Base-by-base conservation (phyloP, 192 early-diverging fungal genomes). In the Dissophora ornata region DNA sequence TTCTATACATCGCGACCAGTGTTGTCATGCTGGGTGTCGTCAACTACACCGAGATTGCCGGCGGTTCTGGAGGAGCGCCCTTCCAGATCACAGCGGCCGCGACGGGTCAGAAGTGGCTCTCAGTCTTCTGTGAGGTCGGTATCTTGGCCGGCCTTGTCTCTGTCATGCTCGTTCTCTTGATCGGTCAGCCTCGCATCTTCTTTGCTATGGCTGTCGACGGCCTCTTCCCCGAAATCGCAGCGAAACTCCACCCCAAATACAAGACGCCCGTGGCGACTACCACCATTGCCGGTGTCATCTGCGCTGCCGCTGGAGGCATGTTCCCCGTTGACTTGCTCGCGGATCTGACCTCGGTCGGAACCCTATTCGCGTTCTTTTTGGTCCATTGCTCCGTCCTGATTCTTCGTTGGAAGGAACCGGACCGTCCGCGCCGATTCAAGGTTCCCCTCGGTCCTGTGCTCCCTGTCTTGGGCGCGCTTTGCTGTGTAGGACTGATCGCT, bases 191-290 rank as follows among this genome's bases (percentile, higher is more conserved):
- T 12, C 93, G 95, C 62, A 94, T 97, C 44, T 91, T 95, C 59
- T 88, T 90, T 42, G 82, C 91, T 30, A 95, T 97, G 95, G 91
- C 94, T n/a, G 92, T 96, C 65, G 94, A 96, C 79, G 94, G 95
- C 25, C 80, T 97, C 62, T 82, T 96, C 58, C 94, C 94, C 11
- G 19, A 71, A n/a, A 51, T 88, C 18, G 90, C 94, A 44, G 83
- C 88, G 28, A 83, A 84, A 32, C 71, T 95, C 44, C 90, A 96
- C 71, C 88, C 85, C 18, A 67, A 80, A 4, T 90, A 91, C 84
- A 82, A 87, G 79, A 96, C 94, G 7, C 94, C 94, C 19, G 86
- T 89, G 40, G 55, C 91, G 32, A 83, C 93, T 19, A 95, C 93
- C 10, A 62, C 91, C 24, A 77, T 89, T 12, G 69, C 89, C 7